Evolutionary conservation across 1,139 yeast genomes (phyloP).

Genomic region (Blastobotrys apis): DNA sequence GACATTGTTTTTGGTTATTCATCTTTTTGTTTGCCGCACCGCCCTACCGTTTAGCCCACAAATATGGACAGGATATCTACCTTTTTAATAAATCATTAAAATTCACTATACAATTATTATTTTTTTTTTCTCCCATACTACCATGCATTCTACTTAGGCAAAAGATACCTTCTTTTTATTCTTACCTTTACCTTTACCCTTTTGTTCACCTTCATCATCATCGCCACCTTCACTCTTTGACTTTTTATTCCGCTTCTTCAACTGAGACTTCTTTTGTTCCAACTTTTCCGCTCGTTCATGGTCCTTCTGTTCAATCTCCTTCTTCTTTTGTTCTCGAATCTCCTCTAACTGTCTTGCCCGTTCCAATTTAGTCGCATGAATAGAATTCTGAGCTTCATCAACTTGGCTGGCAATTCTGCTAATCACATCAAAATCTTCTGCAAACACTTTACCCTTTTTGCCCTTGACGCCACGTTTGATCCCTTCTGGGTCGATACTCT

Average conservation of each 20-base stretch:
- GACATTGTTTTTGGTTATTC: not conserved
- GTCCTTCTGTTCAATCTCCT: conserved; percentile 84
- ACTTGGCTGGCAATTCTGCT: conserved; percentile 72
- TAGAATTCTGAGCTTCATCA: conserved; percentile 73
- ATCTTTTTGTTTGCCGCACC: not conserved
- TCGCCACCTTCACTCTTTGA: conserved; percentile 14
- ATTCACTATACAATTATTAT: no score
- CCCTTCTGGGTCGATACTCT: conserved; percentile 82
- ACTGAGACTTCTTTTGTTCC: conserved; percentile 72
- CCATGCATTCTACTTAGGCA: conserved; percentile 19
- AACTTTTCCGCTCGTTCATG: conserved; percentile 61
- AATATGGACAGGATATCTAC: not conserved
- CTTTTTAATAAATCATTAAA: not conserved
- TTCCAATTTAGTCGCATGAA: conserved; percentile 87
- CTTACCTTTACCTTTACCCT: not conserved
- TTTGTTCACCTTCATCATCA: conserved; percentile 5
- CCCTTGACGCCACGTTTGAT: conserved; percentile 59
- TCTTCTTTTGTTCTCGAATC: conserved; percentile 76
- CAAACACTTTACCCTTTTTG: conserved; percentile 89
- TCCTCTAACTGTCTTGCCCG: conserved; percentile 86
- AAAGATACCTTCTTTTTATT: conserved; percentile 26
- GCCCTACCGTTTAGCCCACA: not conserved
- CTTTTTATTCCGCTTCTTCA: conserved; percentile 49
- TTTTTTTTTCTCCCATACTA: not conserved
- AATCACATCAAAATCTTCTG: conserved; percentile 61